Evolutionary conservation across 2,329 filamentous ascomycete species (phyloP).

Genomic region (Ceratocystis alfenasii): DNA sequence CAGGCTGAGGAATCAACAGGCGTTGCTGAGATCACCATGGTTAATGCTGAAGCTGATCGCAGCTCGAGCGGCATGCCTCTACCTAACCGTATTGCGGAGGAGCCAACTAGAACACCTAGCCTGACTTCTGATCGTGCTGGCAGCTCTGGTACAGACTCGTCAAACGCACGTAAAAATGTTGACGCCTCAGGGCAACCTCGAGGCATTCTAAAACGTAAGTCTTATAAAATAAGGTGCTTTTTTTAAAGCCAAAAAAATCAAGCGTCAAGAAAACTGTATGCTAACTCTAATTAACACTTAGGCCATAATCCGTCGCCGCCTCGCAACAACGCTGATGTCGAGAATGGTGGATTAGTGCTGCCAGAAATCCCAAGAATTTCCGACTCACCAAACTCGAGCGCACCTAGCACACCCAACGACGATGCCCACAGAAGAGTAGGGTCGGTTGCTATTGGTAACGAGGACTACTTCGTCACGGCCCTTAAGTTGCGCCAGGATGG

Average conservation of each 20-base stretch:
- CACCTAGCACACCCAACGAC: conserved; percentile 77
- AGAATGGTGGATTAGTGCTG: conserved; percentile 30
- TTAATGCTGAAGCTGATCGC: conserved; percentile 87
- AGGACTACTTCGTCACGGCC: conserved; percentile 81
- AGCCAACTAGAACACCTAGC: conserved; percentile 69
- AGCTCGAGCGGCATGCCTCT: conserved; percentile 44
- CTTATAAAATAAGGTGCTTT: conserved; percentile 3
- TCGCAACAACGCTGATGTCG: conserved; percentile 11
- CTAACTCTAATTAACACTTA: conserved; percentile 3
- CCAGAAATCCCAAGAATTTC: conserved; percentile 51
- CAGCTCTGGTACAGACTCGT: conserved; percentile 48
- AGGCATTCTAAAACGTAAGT: conserved; percentile 81
- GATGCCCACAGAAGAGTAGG: conserved; percentile 58
- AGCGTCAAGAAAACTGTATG: conserved; percentile 33
- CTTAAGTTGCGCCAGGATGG: conserved; percentile 64
- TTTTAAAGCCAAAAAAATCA: conserved; percentile 20
- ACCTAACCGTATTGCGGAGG: conserved; percentile 1
- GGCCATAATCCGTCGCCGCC: conserved; percentile 16
- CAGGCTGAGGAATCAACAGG: conserved; percentile 49
- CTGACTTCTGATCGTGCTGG: conserved; percentile 40
- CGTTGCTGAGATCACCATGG: conserved; percentile 74
- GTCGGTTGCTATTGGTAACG: conserved; percentile 61
- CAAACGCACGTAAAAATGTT: conserved; percentile 62
- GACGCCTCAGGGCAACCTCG: conserved; percentile 44
- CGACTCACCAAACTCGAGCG: conserved; percentile 74